Base-by-base conservation (phyloP, 2,329 filamentous ascomycete species). In the Diaporthe batatas region DNA sequence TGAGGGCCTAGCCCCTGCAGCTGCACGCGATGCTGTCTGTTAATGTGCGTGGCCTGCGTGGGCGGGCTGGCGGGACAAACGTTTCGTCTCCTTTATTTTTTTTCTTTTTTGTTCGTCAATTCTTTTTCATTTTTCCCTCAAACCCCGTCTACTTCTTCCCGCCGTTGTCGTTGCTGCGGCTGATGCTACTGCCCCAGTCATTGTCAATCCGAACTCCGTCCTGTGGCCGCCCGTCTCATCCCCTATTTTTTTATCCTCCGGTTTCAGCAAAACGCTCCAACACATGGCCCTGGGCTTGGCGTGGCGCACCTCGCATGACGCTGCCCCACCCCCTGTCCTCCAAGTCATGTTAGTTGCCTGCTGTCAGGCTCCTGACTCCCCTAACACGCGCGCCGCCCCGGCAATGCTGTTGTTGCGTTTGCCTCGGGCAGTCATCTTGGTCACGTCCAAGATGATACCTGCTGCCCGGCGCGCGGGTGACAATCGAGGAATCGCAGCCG, bases 201-300 rank as follows among this genome's bases (percentile, higher is more conserved):
- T 69, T 23, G 36, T 34, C 34, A 36, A 23, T 65, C 59, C 51
- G 49, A 67, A 55, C 58, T 57, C 62, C 59, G 47, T 67, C 59
- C 23, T 23, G 39, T 57, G 42, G 42, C 39, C 39, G 49, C 36
- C 62, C 32, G 70, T 59, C 44, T 59, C 54, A 68, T 72, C 62
- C 39, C 51, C 29, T 67, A 53, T 62, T 39, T 62, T 62, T 64
- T 34, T 36, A 39, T 62, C 32, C 36, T 71, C 42, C 32, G 54
- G 67, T 55, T 69, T 69, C 54, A 59, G 67, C 67, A 59, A 70
- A 51, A 59, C 68, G 54, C 68, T 58, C 42, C 54, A 59, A 59
- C 68, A 70, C 68, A 70, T 70, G 68, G 68, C 68, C 51, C 29
- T 47, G 54, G 29, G 18, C 68, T 70, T 70, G 68, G 68, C 68